Base-by-base conservation (phyloP, 345 rosid species). In the Punica granatum region DNA sequence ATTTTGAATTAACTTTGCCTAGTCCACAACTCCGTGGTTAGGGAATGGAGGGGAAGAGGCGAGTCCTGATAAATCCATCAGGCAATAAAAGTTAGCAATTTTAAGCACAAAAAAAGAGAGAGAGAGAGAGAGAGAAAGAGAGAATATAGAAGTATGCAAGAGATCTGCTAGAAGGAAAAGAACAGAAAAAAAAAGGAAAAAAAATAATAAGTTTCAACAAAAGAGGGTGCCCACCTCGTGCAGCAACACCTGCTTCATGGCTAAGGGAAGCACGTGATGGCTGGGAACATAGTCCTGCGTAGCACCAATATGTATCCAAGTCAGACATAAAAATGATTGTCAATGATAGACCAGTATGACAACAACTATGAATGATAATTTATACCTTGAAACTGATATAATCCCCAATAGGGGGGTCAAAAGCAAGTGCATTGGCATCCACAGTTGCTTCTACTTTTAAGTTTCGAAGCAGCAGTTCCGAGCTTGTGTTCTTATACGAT, bases 191-290 rank as follows among this genome's bases (percentile, higher is more conserved):
- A 25, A 19, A 61, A 36, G 12, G 42, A 33, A 34, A 0, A 61
- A 7, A 7, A 56, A 13, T 8, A 1, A n/a, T 60, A 31, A 64
- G 14, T 31, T 26, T 66, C 21, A 23, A 12, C 33, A 68, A 39
- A 37, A 60, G 26, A 9, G 53, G 34, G 19, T 4, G 61, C 88
- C 75, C 74, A 91, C 96, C 87, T 93, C 99, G 69, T 91, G 97
- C 75, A 83, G 76, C 80, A 91, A 75, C 75, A 89, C 78, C 80
- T 89, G 97, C 84, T 91, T 94, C 92, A 84, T 81, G 19, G 92
- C 85, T 49, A 83, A 61, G 64, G 95, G 72, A 56, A 94, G 91
- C 61, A 78, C 73, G 70, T 83, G 74, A 80, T 86, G 91, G 77
- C 77, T 76, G 44, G 78, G 81, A 63, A 16, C 70, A 76, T 81